These are phyloP conservation scores for Chalciporus chontae DNA, from an alignment of 768 basidiomycete species.

Conservation along the genomic window DNA sequence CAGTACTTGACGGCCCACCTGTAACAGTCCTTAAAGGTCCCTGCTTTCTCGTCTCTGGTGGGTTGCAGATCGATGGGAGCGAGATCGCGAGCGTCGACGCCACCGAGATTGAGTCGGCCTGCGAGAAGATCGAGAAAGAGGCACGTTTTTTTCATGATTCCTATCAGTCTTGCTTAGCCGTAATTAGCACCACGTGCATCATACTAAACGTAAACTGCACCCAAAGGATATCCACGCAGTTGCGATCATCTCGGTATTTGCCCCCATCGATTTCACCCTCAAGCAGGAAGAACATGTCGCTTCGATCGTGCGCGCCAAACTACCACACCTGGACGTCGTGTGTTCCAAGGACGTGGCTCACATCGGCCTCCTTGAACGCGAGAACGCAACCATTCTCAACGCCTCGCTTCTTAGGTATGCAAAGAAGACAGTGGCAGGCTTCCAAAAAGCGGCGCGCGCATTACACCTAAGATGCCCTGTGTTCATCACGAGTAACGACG, in stretches of 20 bases:
- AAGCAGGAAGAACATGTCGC: slow-evolving; percentile 47
- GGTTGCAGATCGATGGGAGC: slow-evolving; percentile 44
- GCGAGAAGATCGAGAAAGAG: slow-evolving; percentile 34
- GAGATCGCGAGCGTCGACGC: slow-evolving; percentile 43
- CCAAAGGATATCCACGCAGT: slow-evolving; percentile 29
- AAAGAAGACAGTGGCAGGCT: slow-evolving; percentile 50
- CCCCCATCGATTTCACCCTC: slow-evolving; percentile 42
- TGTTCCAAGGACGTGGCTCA: slow-evolving; percentile 56
- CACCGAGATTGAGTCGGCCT: slow-evolving; percentile 44
- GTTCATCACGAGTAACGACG: slow-evolving; percentile 61
- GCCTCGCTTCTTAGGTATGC: slow-evolving; percentile 62
- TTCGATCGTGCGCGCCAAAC: slow-evolving; percentile 38
- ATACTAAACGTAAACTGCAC: slow-evolving; percentile 4
- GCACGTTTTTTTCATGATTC: slow-evolving; percentile 11
- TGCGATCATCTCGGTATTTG: slow-evolving; percentile 47
- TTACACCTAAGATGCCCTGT: slow-evolving; percentile 48
- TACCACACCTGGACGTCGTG: slow-evolving; percentile 44
- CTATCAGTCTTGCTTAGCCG: background rate
- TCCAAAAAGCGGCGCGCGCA: slow-evolving; percentile 46
- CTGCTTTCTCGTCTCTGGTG: slow-evolving; percentile 36
- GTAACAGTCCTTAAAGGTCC: slow-evolving; percentile 27
- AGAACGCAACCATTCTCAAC: slow-evolving; percentile 67
- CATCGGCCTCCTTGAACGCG: slow-evolving; percentile 58
- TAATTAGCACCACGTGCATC: background rate
- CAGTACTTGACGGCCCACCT: background rate